A percentile compares a stretch with the other conserved stretches of the same genome.
Conservation (phyloP, 805 yeast genomes). For the Hanseniaspora singularis region DNA sequence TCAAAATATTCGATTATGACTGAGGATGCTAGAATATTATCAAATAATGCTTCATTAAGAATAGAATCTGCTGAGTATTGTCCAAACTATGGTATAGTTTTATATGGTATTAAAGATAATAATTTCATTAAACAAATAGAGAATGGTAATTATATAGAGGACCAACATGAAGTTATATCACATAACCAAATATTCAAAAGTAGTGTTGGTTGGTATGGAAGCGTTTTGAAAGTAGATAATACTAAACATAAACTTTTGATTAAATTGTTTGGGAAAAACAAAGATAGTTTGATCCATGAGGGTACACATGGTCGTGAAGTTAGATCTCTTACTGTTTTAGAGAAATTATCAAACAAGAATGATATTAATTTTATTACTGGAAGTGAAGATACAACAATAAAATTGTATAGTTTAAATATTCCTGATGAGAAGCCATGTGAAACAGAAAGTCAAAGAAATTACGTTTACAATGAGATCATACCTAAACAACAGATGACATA, state of each 20-base stretch:
- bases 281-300: conserved; percentile 31
- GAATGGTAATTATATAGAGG: not conserved
- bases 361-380: conserved; percentile 53
- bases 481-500: conserved; percentile 41
- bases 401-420: conserved; percentile 35
- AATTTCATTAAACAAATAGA: not conserved
- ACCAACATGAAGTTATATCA: not conserved
- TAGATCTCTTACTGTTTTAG: conserved; percentile 53
- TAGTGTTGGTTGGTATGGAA: not conserved
- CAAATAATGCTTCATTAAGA: conserved; percentile 3
- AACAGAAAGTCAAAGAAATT: not conserved
- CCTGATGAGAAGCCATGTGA: too few relatives aligned
- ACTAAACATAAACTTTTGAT: not conserved
- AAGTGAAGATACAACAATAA: conserved; percentile 77
- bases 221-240: not conserved
- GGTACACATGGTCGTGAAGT: conserved; percentile 92
- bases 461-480: not conserved
- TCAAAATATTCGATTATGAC: not conserved
- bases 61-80: conserved; percentile 12
- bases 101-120: not conserved
- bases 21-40: not conserved
- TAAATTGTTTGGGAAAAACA: conserved; percentile 11
- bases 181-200: not conserved
- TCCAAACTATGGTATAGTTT: conserved; percentile 18
- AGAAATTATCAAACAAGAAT: too few relatives aligned